A percentile compares a stretch with the other conserved stretches of the same genome.
phyloP scores from a whole-genome alignment of 1,139 yeast species.

The Sugiyamaella sp. region DNA sequence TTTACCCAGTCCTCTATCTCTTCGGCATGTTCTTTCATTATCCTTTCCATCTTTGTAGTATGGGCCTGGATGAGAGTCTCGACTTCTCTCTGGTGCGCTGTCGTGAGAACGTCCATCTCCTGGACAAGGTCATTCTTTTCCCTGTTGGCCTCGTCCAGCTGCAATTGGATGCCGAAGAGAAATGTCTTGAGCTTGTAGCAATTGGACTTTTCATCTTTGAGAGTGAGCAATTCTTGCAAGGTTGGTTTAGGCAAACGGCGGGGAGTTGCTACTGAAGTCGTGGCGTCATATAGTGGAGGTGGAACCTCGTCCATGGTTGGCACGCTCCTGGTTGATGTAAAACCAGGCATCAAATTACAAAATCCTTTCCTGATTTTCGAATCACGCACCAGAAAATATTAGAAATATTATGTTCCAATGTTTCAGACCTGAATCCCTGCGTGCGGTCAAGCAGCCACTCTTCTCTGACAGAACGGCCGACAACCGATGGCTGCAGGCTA shows the following conservation, averaged over 20 bases:
- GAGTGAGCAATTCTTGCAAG: constrained; percentile 6
- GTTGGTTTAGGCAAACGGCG: neutral
- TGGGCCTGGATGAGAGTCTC: neutral
- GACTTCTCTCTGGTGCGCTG: neutral
- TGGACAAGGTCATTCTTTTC: constrained; percentile 7
- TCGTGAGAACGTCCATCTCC: neutral
- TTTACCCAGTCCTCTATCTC: neutral
- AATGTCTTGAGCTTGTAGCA: constrained; percentile 7
- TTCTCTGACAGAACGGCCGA: too few species aligned
- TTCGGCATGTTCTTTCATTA: neutral
- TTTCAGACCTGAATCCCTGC: too few species aligned
- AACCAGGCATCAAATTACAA: neutral
- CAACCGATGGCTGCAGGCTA: too few species aligned
- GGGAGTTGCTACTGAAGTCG: neutral
- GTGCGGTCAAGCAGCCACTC: too few species aligned
- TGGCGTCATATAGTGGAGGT: neutral
- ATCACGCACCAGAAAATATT: too few species aligned
- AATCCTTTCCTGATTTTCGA: too few species aligned
- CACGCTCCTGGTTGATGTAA: too few species aligned
- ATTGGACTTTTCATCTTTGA: neutral
- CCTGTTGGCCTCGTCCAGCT: constrained; percentile 6
- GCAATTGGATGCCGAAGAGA: constrained; percentile 9
- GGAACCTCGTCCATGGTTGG: neutral
- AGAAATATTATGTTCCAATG: too few species aligned
- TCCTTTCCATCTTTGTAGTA: neutral